Conservation (phyloP, 345 rosid species). For the Raphanus raphanistrum region DNA sequence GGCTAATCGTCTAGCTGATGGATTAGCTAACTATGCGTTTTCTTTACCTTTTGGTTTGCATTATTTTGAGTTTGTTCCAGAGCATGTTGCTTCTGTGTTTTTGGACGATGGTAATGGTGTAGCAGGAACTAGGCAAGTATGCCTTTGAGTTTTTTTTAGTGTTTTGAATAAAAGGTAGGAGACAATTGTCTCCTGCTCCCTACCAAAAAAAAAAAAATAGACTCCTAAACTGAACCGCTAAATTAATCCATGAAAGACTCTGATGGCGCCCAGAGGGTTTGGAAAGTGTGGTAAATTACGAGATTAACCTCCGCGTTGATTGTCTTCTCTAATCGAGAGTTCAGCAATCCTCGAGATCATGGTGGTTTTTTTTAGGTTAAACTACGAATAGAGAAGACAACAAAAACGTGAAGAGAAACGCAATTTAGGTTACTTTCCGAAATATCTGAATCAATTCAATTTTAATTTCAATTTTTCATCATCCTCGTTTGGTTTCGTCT, state of each 20-base stretch:
- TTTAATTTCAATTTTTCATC: not conserved
- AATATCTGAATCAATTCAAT: not conserved
- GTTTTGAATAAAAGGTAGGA: too few relatives aligned
- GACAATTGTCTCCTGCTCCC: too few relatives aligned
- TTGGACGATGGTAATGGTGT: too few relatives aligned
- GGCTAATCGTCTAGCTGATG: too few relatives aligned
- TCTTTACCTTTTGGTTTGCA: too few relatives aligned
- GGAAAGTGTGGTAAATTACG: not conserved
- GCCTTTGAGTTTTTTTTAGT: too few relatives aligned
- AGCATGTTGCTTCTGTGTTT: too few relatives aligned
- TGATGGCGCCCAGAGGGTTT: rapidly evolving
- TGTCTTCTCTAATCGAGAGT: constrained; percentile 15
- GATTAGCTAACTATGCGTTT: too few relatives aligned
- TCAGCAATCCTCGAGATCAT: not conserved
- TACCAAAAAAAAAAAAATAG: not conserved
- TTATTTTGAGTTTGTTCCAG: too few relatives aligned
- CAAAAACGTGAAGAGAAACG: not conserved
- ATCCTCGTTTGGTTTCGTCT: not conserved
- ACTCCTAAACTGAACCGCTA: not conserved
- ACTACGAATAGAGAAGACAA: not conserved
- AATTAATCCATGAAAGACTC: constrained; percentile 4
- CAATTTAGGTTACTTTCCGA: not conserved
- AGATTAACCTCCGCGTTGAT: constrained; percentile 5
- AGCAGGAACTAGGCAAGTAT: too few relatives aligned
- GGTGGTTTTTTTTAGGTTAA: not conserved